Percentiles rank a stretch among this genome's conserved stretches.
phyloP scores from a whole-genome alignment of 2,329 filamentous ascomycete genomes.

The Xylariaceae sp. region DNA sequence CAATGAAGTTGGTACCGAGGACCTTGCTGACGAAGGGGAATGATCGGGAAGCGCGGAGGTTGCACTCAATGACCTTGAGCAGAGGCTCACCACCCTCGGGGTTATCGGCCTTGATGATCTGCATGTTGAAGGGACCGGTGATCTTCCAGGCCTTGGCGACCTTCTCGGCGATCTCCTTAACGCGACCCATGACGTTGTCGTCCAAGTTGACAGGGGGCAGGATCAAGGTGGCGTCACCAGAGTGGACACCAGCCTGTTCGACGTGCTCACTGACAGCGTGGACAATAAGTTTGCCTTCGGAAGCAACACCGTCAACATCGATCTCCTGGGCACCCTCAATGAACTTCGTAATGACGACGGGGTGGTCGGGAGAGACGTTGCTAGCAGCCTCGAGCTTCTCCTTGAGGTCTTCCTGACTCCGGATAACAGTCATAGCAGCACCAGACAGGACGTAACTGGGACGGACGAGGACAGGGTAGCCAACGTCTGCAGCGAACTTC shows the following conservation, averaged over 20 bases:
- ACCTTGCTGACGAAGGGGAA: slow-evolving; percentile 99
- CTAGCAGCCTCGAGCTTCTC: slow-evolving; percentile 90
- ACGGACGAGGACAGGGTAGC: slow-evolving; percentile 91
- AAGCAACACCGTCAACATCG: slow-evolving; percentile 89
- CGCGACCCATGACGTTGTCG: slow-evolving; percentile 68
- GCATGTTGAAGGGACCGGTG: slow-evolving; percentile 99
- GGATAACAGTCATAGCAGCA: slow-evolving; percentile 97
- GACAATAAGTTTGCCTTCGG: slow-evolving; percentile 76
- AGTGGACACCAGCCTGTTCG: slow-evolving; percentile 96
- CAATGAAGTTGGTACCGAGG: slow-evolving; percentile 93
- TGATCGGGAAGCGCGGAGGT: slow-evolving; percentile 91
- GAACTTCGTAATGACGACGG: slow-evolving; percentile 97
- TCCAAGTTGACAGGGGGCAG: slow-evolving; percentile 82
- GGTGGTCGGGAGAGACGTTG: slow-evolving; percentile 90
- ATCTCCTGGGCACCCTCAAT: slow-evolving; percentile 96
- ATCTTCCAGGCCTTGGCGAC: slow-evolving; percentile 96
- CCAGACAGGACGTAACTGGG: slow-evolving; percentile 95
- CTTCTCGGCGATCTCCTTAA: slow-evolving; percentile 94
- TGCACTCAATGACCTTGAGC: slow-evolving; percentile 97
- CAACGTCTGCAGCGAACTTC: slow-evolving; percentile 75
- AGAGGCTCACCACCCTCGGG: slow-evolving; percentile 67
- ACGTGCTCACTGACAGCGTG: slow-evolving; percentile 95
- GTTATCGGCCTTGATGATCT: slow-evolving; percentile 89
- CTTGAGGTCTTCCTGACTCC: slow-evolving; percentile 79
- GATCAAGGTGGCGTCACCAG: slow-evolving; percentile 90